phyloP scores from a whole-genome alignment of 2,329 filamentous ascomycete genomes.

The Sarocladium brachiariae region DNA sequence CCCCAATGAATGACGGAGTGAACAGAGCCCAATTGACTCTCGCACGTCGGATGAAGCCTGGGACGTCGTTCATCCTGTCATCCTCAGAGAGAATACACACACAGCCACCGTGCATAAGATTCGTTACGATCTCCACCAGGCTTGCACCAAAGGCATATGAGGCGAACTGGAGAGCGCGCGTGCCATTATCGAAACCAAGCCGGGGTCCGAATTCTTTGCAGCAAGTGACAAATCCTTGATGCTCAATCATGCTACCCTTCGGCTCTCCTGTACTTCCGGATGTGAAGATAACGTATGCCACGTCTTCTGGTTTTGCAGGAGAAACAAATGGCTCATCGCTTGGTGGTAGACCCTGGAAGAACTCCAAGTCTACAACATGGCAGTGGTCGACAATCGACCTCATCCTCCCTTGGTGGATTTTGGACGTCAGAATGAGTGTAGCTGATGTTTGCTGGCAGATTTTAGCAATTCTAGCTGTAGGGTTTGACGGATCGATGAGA shows the following conservation, averaged over 20 bases:
- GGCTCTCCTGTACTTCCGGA: constrained; percentile 20
- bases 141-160: constrained; percentile 25
- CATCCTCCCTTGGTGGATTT: too few relatives aligned
- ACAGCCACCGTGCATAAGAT: constrained; percentile 21
- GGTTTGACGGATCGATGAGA: constrained; percentile 14
- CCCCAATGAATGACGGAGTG: constrained; percentile 10
- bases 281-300: constrained; percentile 17
- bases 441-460: constrained; percentile 6
- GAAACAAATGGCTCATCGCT: too few relatives aligned
- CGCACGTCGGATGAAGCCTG: constrained; percentile 14
- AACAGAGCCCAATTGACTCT: constrained; percentile 17
- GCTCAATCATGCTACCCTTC: constrained; percentile 18
- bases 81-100: constrained; percentile 31
- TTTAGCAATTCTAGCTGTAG: not conserved
- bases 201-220: constrained; percentile 15
- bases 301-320: not conserved
- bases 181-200: constrained; percentile 17
- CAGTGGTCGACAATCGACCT: too few relatives aligned
- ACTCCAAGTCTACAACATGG: too few relatives aligned
- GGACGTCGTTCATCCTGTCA: constrained; percentile 29
- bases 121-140: constrained; percentile 18
- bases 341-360: too few relatives aligned
- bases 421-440: not conserved
- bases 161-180: constrained; percentile 26
- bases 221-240: constrained; percentile 14